phyloP scores from a whole-genome alignment of 805 yeast genomes.

The Allodekkera sacchari region DNA sequence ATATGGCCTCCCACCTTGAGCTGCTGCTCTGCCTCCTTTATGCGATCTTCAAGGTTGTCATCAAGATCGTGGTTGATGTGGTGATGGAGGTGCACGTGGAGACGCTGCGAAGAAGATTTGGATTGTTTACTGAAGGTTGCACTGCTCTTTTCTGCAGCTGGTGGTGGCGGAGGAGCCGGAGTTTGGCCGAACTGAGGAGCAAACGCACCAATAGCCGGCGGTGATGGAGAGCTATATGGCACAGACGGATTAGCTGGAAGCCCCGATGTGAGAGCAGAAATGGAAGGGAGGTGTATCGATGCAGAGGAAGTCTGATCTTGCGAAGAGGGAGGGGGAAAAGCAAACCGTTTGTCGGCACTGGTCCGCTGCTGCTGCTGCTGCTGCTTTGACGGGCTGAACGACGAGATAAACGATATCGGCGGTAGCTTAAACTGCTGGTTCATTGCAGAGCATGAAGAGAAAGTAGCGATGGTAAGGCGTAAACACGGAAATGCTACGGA shows the following conservation, averaged over 20 bases:
- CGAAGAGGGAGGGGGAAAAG: neutral
- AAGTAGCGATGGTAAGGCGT: too few relatives aligned
- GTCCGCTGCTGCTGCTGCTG: neutral
- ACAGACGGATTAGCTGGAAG: neutral
- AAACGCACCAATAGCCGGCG: neutral
- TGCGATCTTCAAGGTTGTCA: constrained; percentile 15
- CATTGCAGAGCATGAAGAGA: too few relatives aligned
- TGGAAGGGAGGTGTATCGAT: constrained; percentile 30
- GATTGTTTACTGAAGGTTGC: too few relatives aligned
- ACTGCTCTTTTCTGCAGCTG: constrained; percentile 1
- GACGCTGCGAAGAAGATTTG: constrained; percentile 1
- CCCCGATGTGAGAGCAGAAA: constrained; percentile 24
- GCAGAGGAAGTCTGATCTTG: constrained; percentile 1
- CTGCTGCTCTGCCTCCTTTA: constrained; percentile 19
- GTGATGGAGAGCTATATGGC: constrained; percentile 4
- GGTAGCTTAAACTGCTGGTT: constrained; percentile 20
- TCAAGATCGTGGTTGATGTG: constrained; percentile 23
- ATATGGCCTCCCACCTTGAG: constrained; percentile 20
- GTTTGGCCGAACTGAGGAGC: neutral
- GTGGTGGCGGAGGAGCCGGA: constrained; percentile 3
- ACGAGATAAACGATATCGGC: constrained; percentile 19
- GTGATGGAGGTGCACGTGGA: constrained; percentile 14
- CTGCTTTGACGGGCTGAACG: neutral
- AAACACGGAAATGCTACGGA: too few relatives aligned
- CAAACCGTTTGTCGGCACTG: neutral